phyloP scores from a whole-genome alignment of 2,329 filamentous ascomycete genomes.

The Allantophomopsis lycopodina region DNA sequence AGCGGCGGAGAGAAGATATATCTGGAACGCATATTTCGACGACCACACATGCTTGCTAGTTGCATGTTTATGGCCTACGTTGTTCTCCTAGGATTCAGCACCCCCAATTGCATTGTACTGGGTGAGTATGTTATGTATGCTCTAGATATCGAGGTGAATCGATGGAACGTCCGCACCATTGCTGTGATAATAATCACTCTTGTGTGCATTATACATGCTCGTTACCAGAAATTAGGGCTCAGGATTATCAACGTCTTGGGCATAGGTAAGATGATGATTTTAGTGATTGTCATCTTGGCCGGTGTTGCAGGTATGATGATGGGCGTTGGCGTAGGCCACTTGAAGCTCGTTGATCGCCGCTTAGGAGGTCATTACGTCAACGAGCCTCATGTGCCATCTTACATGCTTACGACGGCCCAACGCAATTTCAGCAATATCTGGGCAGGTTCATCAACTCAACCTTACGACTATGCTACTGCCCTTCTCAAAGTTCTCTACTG shows the following conservation, averaged over 20 bases:
- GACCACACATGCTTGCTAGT: conserved; percentile 35
- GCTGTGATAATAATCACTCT: conserved; percentile 30
- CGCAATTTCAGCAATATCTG: conserved; percentile 26
- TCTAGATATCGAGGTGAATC: conserved; percentile 21
- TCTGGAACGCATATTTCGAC: conserved; percentile 35
- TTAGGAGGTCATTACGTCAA: conserved; percentile 8
- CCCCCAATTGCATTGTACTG: conserved; percentile 36
- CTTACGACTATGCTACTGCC: conserved; percentile 31
- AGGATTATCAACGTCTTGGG: conserved; percentile 33
- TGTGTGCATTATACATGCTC: conserved; percentile 31
- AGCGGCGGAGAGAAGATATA: conserved; percentile 38
- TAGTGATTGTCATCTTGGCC: conserved; percentile 29
- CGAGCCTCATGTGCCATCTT: conserved; percentile 3
- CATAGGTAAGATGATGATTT: conserved; percentile 32
- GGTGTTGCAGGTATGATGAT: conserved; percentile 23
- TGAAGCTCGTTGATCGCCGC: conserved; percentile 7
- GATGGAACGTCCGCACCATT: conserved; percentile 34
- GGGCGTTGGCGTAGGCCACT: conserved; percentile 15
- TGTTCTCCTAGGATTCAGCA: conserved; percentile 33
- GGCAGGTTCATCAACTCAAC: conserved; percentile 23
- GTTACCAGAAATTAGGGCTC: conserved; percentile 30
- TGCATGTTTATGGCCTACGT: conserved; percentile 37
- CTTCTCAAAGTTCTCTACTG: conserved; percentile 42
- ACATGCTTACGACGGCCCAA: conserved; percentile 18
- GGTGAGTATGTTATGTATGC: conserved; percentile 36